Percentiles rank a stretch among this genome's conserved stretches.
Evolutionary conservation across 345 rosid species (phyloP).

Genomic region (Raphanus sativus): DNA sequence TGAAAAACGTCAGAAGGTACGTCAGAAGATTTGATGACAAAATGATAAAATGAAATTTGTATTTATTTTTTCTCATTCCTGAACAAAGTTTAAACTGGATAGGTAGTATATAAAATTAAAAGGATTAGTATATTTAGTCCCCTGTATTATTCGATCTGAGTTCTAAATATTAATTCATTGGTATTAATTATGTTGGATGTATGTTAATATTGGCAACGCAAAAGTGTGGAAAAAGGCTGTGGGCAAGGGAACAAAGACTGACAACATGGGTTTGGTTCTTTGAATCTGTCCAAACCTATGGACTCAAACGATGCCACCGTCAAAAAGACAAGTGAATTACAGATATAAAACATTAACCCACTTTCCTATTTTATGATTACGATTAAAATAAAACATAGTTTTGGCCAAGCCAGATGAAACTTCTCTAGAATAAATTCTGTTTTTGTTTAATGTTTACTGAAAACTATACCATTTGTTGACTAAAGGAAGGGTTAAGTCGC

Average conservation of each 20-base stretch:
- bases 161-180: background rate
- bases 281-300: constrained; percentile 17
- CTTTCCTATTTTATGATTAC: background rate
- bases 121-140: constrained; percentile 7
- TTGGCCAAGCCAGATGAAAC: background rate
- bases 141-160: background rate
- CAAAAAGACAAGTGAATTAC: background rate
- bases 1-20: constrained; percentile 25
- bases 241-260: constrained; percentile 26
- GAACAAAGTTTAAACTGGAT: background rate
- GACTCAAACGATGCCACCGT: constrained; percentile 18
- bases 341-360: background rate
- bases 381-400: background rate
- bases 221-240: constrained; percentile 3
- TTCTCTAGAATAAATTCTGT: background rate
- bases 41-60: constrained; percentile 11
- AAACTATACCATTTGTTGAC: background rate
- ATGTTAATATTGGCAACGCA: background rate
- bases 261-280: constrained; percentile 14
- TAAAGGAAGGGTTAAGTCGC: background rate
- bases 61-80: background rate
- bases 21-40: constrained; percentile 32
- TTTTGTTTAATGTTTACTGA: background rate
- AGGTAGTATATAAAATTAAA: constrained; percentile 6
- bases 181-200: background rate